Conservation (phyloP, 208 protist genomes). For the Crithidia fasciculata region DNA sequence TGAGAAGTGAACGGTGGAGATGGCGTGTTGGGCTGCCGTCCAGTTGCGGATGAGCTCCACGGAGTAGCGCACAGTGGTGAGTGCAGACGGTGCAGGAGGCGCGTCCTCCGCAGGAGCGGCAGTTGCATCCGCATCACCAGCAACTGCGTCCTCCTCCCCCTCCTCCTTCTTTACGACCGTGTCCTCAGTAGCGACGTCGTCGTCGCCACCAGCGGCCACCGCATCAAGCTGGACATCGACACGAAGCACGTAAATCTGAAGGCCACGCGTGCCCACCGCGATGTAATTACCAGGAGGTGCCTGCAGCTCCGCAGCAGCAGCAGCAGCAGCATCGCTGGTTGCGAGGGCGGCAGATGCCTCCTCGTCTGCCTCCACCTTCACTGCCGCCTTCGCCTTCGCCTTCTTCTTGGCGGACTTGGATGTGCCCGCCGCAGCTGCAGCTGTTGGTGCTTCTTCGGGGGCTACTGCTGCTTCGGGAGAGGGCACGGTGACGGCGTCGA, state of each 20-base stretch:
- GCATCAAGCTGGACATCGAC: slow-evolving; percentile 44
- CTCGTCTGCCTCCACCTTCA: slow-evolving; percentile 21
- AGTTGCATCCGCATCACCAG: background rate
- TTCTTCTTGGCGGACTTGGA: slow-evolving; percentile 5
- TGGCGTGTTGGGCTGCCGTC: slow-evolving; percentile 89
- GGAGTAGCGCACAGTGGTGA: slow-evolving; percentile 29
- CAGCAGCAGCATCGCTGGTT: background rate
- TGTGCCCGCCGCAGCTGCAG: background rate
- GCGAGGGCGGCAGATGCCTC: background rate
- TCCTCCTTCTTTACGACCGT: background rate
- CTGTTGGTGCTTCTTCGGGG: background rate
- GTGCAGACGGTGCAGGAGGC: background rate
- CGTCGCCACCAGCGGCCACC: background rate
- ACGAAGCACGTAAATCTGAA: slow-evolving; percentile 84
- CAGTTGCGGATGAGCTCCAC: slow-evolving; percentile 63
- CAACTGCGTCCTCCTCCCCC: background rate
- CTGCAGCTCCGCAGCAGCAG: slow-evolving; percentile 20
- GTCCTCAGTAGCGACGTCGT: background rate
- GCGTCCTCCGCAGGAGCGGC: background rate
- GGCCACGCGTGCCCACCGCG: slow-evolving; percentile 74
- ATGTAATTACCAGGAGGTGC: slow-evolving; percentile 76
- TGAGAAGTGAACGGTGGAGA: slow-evolving; percentile 82
- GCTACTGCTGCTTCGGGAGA: background rate
- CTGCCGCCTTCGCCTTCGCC: background rate
- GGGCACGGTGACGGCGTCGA: slow-evolving; percentile 78